Evolutionary conservation across 257 asterid species (phyloP), one percentile per base, ranked within the genome.

Genomic region (Gentiana dahurica): DNA sequence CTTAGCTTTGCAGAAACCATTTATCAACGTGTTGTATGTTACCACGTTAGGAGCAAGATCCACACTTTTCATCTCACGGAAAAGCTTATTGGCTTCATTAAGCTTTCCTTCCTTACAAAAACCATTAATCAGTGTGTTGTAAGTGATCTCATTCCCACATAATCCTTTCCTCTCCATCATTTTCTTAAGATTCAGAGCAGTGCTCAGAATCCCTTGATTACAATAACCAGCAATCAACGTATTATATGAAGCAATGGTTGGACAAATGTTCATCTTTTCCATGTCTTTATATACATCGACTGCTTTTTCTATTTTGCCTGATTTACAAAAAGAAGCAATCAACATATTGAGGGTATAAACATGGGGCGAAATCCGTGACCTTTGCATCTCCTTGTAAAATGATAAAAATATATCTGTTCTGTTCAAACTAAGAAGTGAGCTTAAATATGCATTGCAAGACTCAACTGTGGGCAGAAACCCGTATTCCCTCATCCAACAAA

Each of bases 361-460:
- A 80, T 87, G 85, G 0, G 93, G 93, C 0, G 90, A 81, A 38
- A 91, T 85, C 62, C 36, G 66, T 53, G 84, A 85, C 65, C 84
- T 57, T 35, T 68, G 54, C 87, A 91, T 91, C 62, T 91, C 93
- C 66, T 71, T 83, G 50, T 85, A 84, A 65, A 91, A 85, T 1
- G 78, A 71, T 66, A 81, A 55, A 3, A 80, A 75, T 39, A 87
- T 75, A 73, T 87, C 90, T 4, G 68, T 58, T 5, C 92, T 79
- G 52, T 73, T 64, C 69, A 67, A 65, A 44, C 83, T 61, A 54
- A 70, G 70, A 80, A 81, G 68, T 10, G 86, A 71, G 71, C 98
- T 81, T 77, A 91, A 50, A 59, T 65, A 81, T 0, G 89, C 84
- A 71, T 90, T 90, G 68, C 96, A 90, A n/a, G 98, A 90, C 77